Base-by-base conservation (phyloP, 257 asterid genomes). In the Forsythia viridissima region DNA sequence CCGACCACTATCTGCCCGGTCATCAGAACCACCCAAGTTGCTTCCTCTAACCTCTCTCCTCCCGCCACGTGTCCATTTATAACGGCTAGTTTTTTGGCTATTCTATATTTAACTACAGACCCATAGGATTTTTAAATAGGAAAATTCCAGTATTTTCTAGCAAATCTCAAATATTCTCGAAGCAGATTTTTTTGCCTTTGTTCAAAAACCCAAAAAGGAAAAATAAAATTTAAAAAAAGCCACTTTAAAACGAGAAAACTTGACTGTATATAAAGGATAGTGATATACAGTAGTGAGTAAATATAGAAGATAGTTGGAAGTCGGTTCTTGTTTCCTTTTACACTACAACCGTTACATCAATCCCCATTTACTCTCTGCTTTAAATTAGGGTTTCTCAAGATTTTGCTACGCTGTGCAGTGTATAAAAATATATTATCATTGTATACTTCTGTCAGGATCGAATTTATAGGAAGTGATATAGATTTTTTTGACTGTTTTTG, bases 71-170 rank as follows among this genome's bases (percentile, higher is more conserved):
- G 89, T 74, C 73, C 72, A 0, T 0, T 5, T 8, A 8, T 74
- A 91, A 91, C 96, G 92, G 93, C 93, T 91, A 91, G 83, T 89
- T 84, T 80, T 79, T 15, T 68, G 40, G 73, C 42, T 12, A 24
- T 37, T 71, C 79, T 75, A 55, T 77, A 66, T 72, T 9, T 61
- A 52, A 18, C 24, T 16, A 6, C 30, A n/a, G 24, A 18, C 36
- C 44, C 77, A 75, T 34, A 10, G 57, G 76, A 34, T 76, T 66
- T 59, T 76, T 82, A 41, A 61, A n/a, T 30, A 59, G 74, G 86
- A 81, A 61, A 78, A 41, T 74, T 86, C 85, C 36, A 83, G 90
- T 75, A 11, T 41, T 69, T 78, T 90, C 88, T 76, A 44, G 72
- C 43, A 39, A 44, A 76, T 30, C 12, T 68, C 75, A 65, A 71